phyloP scores from a whole-genome alignment of 148 eudicot genomes.

The Cornus florida region DNA sequence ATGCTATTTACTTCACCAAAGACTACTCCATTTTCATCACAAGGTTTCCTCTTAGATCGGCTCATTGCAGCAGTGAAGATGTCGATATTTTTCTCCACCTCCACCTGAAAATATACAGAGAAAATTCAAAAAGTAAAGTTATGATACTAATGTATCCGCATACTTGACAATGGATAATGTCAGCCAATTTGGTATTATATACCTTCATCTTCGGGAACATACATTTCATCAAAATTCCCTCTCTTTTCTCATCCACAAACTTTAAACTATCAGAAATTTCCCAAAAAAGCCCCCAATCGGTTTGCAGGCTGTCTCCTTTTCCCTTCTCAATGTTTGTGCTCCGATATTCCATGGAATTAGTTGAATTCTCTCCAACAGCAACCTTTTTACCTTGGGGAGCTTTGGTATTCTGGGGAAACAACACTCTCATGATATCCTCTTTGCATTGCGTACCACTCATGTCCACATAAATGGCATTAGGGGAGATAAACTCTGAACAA shows the following conservation, averaged over 20 bases:
- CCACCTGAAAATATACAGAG: neutral
- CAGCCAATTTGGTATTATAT: neutral
- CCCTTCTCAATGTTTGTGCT: neutral
- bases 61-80: neutral
- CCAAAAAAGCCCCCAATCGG: constrained; percentile 10
- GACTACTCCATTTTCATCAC: too few species aligned
- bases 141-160: too few species aligned
- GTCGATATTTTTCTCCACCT: constrained; percentile 6
- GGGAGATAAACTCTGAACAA: constrained; percentile 3
- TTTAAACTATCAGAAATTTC: neutral
- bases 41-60: neutral
- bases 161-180: too few species aligned
- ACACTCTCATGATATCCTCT: too few species aligned
- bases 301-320: neutral
- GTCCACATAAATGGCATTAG: constrained; percentile 27
- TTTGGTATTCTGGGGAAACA: too few species aligned
- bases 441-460: neutral
- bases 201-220: neutral
- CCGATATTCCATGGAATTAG: neutral
- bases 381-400: too few species aligned
- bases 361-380: too few species aligned
- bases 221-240: neutral
- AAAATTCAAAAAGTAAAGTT: neutral
- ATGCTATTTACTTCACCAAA: too few species aligned
- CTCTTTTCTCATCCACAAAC: neutral